Base-by-base conservation (phyloP, 2,329 filamentous ascomycete species). In the Annulohypoxylon truncatum region DNA sequence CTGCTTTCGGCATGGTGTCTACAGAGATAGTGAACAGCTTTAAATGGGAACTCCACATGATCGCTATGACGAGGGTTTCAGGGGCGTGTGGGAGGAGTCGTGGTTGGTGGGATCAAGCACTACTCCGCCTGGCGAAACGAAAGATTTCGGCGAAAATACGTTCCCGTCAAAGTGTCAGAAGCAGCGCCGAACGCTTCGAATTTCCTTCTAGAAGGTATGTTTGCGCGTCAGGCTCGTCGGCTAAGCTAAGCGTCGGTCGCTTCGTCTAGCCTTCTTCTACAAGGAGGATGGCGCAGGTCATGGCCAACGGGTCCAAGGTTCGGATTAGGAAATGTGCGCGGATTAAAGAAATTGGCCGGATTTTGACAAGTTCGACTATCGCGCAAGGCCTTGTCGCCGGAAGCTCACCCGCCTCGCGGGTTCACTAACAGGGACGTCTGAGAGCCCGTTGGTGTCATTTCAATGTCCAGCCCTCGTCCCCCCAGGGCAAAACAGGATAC, bases 1-100 rank as follows among this genome's bases (percentile, higher is more conserved):
- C 66, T 59, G 12, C 33, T 64, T 69, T 61, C 15, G 66, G 63
- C 18, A 66, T 58, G 59, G 60, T 26, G 51, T 46, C 50, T 22
- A 29, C 22, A 44, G 6, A 20, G 9, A 9, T 18, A 20, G 15
- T 22, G 3, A 18, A 42, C 38, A 48, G 52, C 33, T 56, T 40
- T 58, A 40, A 56, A 66, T 58, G 51, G 58, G 58, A 22, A 28
- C 46, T 50, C 58, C 66, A 53, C 59, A 26, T n/a, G 54, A 55
- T 47, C 56, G 66, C 63, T 61, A 63, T 66, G 60, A 67, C 59
- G 47, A 61, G 50, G 52, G 61, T 66, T 67, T 68, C 66, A 66
- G 51, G 63, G 51, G 15, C 20, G 9, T 31, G 28, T 8, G 26
- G 26, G 4, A 46, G 20, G 29, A 22, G 40, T 28, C 26, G 15